Conservation (phyloP, 2,329 filamentous ascomycete genomes). For the Sarocladiaceae sp. region DNA sequence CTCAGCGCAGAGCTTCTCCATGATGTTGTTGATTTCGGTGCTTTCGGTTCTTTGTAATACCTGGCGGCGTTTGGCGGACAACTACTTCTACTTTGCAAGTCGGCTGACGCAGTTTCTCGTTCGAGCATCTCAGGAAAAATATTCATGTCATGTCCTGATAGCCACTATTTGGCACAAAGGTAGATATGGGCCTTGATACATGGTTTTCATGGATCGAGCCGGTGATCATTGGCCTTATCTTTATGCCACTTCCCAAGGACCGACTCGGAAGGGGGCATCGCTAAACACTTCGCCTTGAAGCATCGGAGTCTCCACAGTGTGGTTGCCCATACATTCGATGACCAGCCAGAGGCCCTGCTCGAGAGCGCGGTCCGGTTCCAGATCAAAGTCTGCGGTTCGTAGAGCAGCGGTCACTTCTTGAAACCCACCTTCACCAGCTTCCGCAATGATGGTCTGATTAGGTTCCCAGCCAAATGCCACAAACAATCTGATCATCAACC, state of each 20-base stretch:
- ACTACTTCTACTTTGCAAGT: no score
- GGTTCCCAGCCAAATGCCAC: conserved; percentile 71
- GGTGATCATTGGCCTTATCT: conserved; percentile 5
- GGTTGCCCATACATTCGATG: conserved; percentile 70
- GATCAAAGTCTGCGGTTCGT: conserved; percentile 68
- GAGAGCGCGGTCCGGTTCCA: conserved; percentile 58
- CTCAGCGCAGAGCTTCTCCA: background rate
- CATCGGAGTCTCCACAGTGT: conserved; percentile 20
- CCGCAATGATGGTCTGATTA: conserved; percentile 58
- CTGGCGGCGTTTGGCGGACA: background rate
- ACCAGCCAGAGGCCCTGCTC: conserved; percentile 70
- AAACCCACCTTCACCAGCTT: conserved; percentile 70
- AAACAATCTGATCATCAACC: conserved; percentile 59
- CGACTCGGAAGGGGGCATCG: conserved; percentile 39
- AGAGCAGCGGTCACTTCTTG: conserved; percentile 63
- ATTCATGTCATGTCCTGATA: no score
- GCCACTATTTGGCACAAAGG: no score
- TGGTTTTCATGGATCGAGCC: background rate
- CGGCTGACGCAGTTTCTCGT: no score
- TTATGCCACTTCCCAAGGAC: conserved; percentile 35
- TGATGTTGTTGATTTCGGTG: background rate
- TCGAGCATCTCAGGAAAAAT: no score
- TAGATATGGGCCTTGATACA: no score
- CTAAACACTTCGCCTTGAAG: conserved; percentile 52
- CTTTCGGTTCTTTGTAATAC: background rate